These are phyloP conservation scores for Musa itinerans DNA, from an alignment of 176 grass and related monocot species.

Conservation along the genomic window DNA sequence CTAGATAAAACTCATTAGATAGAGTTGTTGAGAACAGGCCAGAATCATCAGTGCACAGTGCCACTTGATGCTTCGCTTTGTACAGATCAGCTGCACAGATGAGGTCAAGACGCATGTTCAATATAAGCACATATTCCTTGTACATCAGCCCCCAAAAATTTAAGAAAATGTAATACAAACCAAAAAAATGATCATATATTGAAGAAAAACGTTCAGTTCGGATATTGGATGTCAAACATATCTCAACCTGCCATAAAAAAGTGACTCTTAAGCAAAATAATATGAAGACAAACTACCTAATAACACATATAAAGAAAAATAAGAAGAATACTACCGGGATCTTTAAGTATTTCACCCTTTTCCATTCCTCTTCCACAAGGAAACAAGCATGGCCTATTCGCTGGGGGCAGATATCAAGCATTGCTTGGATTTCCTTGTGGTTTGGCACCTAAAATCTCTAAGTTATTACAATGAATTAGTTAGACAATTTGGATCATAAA, in stretches of 20 bases:
- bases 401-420: conserved; percentile 63
- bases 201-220: conserved; percentile 60
- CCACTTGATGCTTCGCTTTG: conserved; percentile 58
- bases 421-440: conserved; percentile 66
- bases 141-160: conserved; percentile 1
- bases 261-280: not conserved
- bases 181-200: conserved; percentile 74
- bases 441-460: conserved; percentile 67
- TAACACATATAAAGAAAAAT: not conserved
- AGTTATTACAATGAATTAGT: conserved; percentile 28
- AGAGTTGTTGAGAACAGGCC: conserved; percentile 78
- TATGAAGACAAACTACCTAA: not conserved
- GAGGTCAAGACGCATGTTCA: not conserved
- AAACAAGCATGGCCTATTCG: conserved; percentile 89
- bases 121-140: not conserved
- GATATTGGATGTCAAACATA: conserved; percentile 98
- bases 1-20: conserved; percentile 68
- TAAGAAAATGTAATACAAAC: conserved; percentile 26
- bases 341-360: conserved; percentile 49
- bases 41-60: conserved; percentile 76
- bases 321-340: conserved; percentile 40
- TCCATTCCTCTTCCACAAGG: conserved; percentile 64
- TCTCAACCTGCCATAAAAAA: conserved; percentile 44
- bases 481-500: conserved; percentile 23
- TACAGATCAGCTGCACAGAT: conserved; percentile 64